A percentile compares a stretch with the other conserved stretches of the same genome.
Evolutionary conservation across 306 rosid genomes (phyloP).

Genomic region (Trifolium fragiferum): DNA sequence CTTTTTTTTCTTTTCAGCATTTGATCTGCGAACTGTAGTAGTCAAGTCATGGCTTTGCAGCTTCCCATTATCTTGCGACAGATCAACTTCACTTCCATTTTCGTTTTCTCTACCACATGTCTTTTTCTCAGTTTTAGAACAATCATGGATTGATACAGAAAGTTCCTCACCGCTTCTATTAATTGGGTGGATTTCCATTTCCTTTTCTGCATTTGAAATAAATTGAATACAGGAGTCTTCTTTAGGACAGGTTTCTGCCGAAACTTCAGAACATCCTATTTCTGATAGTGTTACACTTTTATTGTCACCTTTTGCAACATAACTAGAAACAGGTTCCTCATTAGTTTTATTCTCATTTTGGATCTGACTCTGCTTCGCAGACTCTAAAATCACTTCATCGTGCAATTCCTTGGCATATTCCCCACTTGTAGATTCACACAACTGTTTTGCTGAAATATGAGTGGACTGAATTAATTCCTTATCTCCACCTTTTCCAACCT

Average conservation of each 20-base stretch:
- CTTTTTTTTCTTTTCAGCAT: slow-evolving; percentile 52
- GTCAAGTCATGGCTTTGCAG: slow-evolving; percentile 46
- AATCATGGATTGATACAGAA: slow-evolving; percentile 44
- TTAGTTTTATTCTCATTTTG: slow-evolving; percentile 40
- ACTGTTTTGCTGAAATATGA: slow-evolving; percentile 48
- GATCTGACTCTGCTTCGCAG: slow-evolving; percentile 42
- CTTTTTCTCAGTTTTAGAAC: slow-evolving; percentile 52
- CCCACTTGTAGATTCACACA: slow-evolving; percentile 44
- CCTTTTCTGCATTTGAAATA: slow-evolving; percentile 39
- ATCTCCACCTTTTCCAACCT: slow-evolving; percentile 29
- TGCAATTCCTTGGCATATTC: slow-evolving; percentile 37
- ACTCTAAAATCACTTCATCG: slow-evolving; percentile 40
- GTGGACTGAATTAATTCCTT: slow-evolving; percentile 43
- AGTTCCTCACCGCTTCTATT: slow-evolving; percentile 44
- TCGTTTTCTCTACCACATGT: slow-evolving; percentile 17
- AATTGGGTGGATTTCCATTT: slow-evolving; percentile 36
- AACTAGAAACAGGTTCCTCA: slow-evolving; percentile 44
- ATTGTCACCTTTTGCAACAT: slow-evolving; percentile 42
- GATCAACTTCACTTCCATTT: slow-evolving; percentile 45
- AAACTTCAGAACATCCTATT: slow-evolving; percentile 42
- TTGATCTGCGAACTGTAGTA: slow-evolving; percentile 43
- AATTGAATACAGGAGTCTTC: slow-evolving; percentile 43
- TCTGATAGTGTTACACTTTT: slow-evolving; percentile 33
- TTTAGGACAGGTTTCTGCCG: slow-evolving; percentile 43
- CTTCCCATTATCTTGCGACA: slow-evolving; percentile 47